These are phyloP conservation scores for Penicillium carneum DNA, from an alignment of 2,329 filamentous ascomycete genomes.

Conservation along the genomic window DNA sequence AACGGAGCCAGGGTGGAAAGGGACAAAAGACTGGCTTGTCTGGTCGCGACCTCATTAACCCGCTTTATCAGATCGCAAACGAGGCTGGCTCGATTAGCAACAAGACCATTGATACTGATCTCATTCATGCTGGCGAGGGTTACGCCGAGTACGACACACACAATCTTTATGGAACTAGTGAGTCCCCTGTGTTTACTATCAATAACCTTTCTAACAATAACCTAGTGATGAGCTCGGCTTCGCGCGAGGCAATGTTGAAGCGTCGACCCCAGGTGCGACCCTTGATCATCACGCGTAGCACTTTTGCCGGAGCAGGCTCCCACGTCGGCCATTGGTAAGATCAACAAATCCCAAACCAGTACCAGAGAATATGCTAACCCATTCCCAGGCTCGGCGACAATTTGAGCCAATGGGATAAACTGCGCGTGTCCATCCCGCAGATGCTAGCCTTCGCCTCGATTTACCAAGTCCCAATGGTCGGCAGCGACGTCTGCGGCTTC, in stretches of 20 bases:
- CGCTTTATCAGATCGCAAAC: constrained; percentile 71
- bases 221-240: constrained; percentile 72
- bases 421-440: constrained; percentile 65
- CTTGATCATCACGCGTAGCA: constrained; percentile 76
- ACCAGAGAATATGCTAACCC: constrained; percentile 36
- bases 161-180: constrained; percentile 74
- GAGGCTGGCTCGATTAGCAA: constrained; percentile 61
- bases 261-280: constrained; percentile 71
- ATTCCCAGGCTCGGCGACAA: constrained; percentile 65
- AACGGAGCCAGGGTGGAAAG: constrained; percentile 21
- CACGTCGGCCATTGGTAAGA: constrained; percentile 63
- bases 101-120: constrained; percentile 70
- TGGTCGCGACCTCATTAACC: constrained; percentile 68
- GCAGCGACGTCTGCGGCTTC: constrained; percentile 80
- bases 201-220: constrained; percentile 4
- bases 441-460: constrained; percentile 69
- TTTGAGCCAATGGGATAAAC: constrained; percentile 64
- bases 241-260: constrained; percentile 69
- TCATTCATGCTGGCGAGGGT: constrained; percentile 70
- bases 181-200: constrained; percentile 27
- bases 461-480: constrained; percentile 73
- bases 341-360: constrained; percentile 33
- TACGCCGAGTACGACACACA: constrained; percentile 76
- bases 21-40: constrained; percentile 65
- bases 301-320: constrained; percentile 73